phyloP scores from a whole-genome alignment of 768 basidiomycete species.

The Xerocomellus amylosporus region DNA sequence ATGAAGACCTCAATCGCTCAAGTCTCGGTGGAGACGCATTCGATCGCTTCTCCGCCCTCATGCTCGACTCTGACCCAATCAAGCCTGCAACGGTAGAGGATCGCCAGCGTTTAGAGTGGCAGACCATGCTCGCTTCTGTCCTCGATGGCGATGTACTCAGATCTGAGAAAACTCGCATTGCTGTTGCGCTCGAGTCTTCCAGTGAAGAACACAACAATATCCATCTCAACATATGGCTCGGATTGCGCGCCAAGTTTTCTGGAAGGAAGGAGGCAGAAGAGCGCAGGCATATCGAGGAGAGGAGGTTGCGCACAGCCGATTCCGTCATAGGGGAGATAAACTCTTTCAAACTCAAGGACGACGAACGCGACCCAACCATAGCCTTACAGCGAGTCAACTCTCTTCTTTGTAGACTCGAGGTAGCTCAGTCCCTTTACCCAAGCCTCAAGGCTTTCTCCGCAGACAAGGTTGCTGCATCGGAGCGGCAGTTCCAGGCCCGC shows the following conservation, averaged over 20 bases:
- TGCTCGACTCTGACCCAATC: slow-evolving; percentile 60
- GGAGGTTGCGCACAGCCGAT: slow-evolving; percentile 77
- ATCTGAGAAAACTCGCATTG: slow-evolving; percentile 92
- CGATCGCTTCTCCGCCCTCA: slow-evolving; percentile 50
- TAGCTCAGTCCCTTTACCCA: slow-evolving; percentile 85
- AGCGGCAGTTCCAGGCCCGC: slow-evolving; percentile 69
- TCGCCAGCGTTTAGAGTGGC: slow-evolving; percentile 89
- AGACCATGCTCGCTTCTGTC: slow-evolving; percentile 91
- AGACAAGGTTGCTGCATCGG: slow-evolving; percentile 72
- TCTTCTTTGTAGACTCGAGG: slow-evolving; percentile 72
- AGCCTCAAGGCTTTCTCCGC: slow-evolving; percentile 72
- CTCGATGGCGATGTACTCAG: slow-evolving; percentile 92
- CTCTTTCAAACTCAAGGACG: slow-evolving; percentile 61
- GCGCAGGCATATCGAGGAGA: slow-evolving; percentile 75
- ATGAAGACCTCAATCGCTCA: slow-evolving; percentile 56
- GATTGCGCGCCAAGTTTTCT: slow-evolving; percentile 82
- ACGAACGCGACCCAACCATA: slow-evolving; percentile 33
- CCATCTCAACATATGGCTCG: slow-evolving; percentile 80
- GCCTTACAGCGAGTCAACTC: slow-evolving; percentile 62
- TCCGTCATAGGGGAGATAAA: slow-evolving; percentile 80
- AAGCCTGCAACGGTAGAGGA: slow-evolving; percentile 71
- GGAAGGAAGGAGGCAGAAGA: slow-evolving; percentile 82
- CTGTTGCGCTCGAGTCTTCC: slow-evolving; percentile 68
- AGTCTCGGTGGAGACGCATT: slow-evolving; percentile 43
- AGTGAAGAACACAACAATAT: slow-evolving; percentile 67